Base-by-base conservation (phyloP, 2,329 filamentous ascomycete genomes). In the Penicillium sp. region DNA sequence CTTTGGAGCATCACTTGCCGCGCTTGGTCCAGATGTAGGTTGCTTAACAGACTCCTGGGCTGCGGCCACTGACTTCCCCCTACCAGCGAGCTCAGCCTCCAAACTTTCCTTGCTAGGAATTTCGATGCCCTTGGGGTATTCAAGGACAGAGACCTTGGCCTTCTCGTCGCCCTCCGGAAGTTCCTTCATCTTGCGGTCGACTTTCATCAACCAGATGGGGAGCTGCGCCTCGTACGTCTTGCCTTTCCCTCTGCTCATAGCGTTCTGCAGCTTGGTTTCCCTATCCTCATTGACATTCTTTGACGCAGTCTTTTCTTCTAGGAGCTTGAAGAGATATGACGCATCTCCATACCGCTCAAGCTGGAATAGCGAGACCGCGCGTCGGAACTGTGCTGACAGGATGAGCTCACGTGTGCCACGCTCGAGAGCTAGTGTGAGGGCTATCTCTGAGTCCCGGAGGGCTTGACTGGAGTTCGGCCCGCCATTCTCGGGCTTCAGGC, bases 301-400 rank as follows among this genome's bases (percentile, higher is more conserved):
- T 75, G 58, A 71, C n/a, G 67, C 64, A 44, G 77, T 69, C 57
- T 76, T 76, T 50, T 72, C 73, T 34, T 63, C 61, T 11, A 83
- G 75, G 24, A 77, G 68, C n/a, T 69, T 73, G 16, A 90, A 81
- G 53, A 90, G 80, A 56, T 82, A 79, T 48, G 84, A 78, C 0
- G 89, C 85, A 68, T 96, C 85, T 3, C 84, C 89, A 58, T 82
- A 88, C 43, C 80, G 77, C 27, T 79, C 80, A 32, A 89, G 73
- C 40, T 83, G 80, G 66, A 82, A 86, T 22, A 91, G 75, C 9
- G 85, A 79, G 10, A 95, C 80, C 4, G 81, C 86, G 29, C 91
- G 81, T 57, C 90, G 82, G 60, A 93, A 81, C 61, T 96, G 88
- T 1, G 87, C 85, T n/a, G 88, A 80, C 37, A 83, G 77, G 66